Conservation (phyloP, 2,329 filamentous ascomycete species). For the Ascochyta rabiei region DNA sequence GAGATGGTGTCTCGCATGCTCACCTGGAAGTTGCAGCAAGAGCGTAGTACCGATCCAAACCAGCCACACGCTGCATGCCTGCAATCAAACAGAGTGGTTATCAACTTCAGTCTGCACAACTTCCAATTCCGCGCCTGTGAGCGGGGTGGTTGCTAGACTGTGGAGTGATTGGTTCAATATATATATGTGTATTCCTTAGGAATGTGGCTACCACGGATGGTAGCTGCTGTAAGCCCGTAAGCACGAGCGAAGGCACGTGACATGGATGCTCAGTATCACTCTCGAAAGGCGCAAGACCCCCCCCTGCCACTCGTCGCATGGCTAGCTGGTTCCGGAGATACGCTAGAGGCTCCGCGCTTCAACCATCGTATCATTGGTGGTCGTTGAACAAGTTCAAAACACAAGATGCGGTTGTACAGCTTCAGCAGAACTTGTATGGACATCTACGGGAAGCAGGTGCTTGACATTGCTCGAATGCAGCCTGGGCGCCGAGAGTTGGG, state of each 20-base stretch:
- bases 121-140: no score
- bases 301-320: constrained; percentile 5
- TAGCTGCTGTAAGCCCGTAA: no score
- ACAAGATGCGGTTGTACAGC: constrained; percentile 9
- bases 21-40: neutral
- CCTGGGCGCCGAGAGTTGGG: constrained; percentile 17
- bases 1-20: neutral
- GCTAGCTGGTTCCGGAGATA: constrained; percentile 13
- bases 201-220: no score
- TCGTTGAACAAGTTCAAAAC: constrained; percentile 5
- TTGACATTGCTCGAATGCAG: constrained; percentile 19
- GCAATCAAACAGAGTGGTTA: neutral
- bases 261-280: no score
- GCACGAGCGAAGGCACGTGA: no score
- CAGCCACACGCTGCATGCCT: neutral
- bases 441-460: neutral
- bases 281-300: no score
- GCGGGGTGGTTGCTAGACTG: no score
- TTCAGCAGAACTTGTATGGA: neutral
- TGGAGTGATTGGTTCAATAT: no score
- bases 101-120: no score
- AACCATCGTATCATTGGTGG: constrained; percentile 3
- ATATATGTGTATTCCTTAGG: no score
- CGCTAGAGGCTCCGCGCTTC: constrained; percentile 4
- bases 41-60: neutral